A percentile compares a stretch with the other conserved stretches of the same genome.
Evolutionary conservation across 257 asterid genomes (phyloP).

Genomic region (Rhazya stricta): DNA sequence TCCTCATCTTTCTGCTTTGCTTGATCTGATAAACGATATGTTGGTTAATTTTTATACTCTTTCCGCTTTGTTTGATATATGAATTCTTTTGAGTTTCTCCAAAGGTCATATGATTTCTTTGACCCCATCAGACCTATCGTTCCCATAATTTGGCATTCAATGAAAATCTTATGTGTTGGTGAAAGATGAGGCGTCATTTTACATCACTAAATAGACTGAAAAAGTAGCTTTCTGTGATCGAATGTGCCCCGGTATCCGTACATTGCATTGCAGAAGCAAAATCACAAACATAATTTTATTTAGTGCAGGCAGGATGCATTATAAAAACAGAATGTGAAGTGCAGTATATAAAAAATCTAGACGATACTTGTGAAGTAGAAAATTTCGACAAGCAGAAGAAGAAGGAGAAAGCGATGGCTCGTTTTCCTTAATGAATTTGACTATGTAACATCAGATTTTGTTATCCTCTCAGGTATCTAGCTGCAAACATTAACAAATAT

Average conservation of each 20-base stretch:
- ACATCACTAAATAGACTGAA: background rate
- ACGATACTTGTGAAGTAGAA: slow-evolving; percentile 11
- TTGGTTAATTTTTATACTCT: background rate
- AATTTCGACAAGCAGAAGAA: slow-evolving; percentile 14
- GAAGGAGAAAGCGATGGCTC: slow-evolving; percentile 33
- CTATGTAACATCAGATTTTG: slow-evolving; percentile 36
- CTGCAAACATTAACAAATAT: background rate
- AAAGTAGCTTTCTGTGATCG: background rate
- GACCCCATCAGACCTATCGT: background rate
- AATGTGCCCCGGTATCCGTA: background rate
- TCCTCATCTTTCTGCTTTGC: no score
- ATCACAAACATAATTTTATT: background rate
- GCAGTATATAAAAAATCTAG: slow-evolving; percentile 34
- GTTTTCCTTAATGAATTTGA: slow-evolving; percentile 43
- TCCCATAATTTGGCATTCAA: background rate
- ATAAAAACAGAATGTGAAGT: slow-evolving; percentile 50
- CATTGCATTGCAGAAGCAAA: background rate
- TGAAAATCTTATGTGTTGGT: no score
- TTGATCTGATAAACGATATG: no score
- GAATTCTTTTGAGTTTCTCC: background rate
- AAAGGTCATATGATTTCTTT: background rate
- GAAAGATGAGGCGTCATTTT: no score
- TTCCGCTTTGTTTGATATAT: background rate
- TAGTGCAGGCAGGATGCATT: slow-evolving; percentile 45
- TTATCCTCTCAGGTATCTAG: slow-evolving; percentile 45